Evolutionary conservation across 352 stramenopile species (phyloP), one percentile per base, ranked within the genome.

Genomic region (Peronospora belbahrii): DNA sequence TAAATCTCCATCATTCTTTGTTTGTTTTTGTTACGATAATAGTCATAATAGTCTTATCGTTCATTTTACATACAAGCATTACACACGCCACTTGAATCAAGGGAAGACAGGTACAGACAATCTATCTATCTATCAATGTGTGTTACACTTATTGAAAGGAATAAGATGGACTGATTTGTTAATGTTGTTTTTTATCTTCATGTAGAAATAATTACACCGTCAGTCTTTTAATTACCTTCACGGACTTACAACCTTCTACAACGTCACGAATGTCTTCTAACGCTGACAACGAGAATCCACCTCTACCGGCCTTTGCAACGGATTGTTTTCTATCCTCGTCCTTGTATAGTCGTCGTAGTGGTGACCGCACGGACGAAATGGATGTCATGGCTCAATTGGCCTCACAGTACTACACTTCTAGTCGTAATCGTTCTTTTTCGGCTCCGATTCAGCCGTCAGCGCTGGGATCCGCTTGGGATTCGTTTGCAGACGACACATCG

Each of bases 381-480:
- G 79, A 90, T 49, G 74, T 90, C 23, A 88, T 90, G 76, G 75
- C 79, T 35, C 79, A 90, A 55, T 48, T 90, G 24, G 79, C 79
- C 27, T 88, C 74, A 27, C 77, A 88, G 57, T 90, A 90, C 39
- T 90, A 88, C 59, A 66, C 66, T 22, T 59, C 65, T 9, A 81
- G 70, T 31, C 73, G 73, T 40, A 87, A 80, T 56, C 78, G 77
- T 23, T 85, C 74, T 42, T 77, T 69, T 39, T 89, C 74, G 44
- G 77, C 74, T 17, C 77, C 73, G 13, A 83, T 88, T 19, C 69
- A 78, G 19, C 74, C 77, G 17, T 66, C 77, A n/a, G 61, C 64
- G 14, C 59, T 83, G 19, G 57, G 52, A n/a, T 60, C 66, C 25
- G 66, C 70, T 22, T 88, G 77, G 77, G 66, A 74, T 35, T 74